Evolutionary conservation across 352 stramenopile species (phyloP), one percentile per base, ranked within the genome.

Genomic region (Blastocystis sp.): DNA sequence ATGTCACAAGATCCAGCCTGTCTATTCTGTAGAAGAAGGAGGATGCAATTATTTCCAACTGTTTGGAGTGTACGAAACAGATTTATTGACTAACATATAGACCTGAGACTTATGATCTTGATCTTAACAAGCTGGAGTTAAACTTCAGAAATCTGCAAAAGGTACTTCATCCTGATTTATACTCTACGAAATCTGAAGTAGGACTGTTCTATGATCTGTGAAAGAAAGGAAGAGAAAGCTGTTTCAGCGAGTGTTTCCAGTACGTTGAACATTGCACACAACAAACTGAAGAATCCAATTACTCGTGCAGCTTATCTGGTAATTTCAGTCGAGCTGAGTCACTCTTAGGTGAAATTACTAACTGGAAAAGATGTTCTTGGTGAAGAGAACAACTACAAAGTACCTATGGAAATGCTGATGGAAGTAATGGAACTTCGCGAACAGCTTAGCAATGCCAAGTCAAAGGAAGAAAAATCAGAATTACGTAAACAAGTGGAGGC

Each of bases 61-160:
- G 4, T 89, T 89, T 53, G 66, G 66, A 35, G 4, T 89, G 78
- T 89, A 30, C 9, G 15, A 40, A 24, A 42, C 1, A 1, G 2
- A 24, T 5, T 79, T 24, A 3, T 19, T 19, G n/a, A 11, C 51
- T 89, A 66, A 33, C 7, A 1, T 1, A 51, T 76, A 89, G 78
- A 56, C 60, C 37, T 13, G 60, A 76, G 42, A 77, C 60, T 4
- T 89, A 89, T 40, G 78, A 89, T 22, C 73, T 89, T 58, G 33
- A 89, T 89, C 42, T 56, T 2, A 42, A 42, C 19, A 58, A 79
- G 54, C 33, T 89, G 48, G 60, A 79, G 30, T 35, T 48, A 1
- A 89, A 79, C 59, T 89, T 89, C 58, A 58, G 76, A 53, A 89
- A 89, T 40, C 44, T 89, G 3, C 78, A 89, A 42, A 76, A 79